Base-by-base conservation (phyloP, 768 basidiomycete species). In the Erythrobasidium yunnanense region DNA sequence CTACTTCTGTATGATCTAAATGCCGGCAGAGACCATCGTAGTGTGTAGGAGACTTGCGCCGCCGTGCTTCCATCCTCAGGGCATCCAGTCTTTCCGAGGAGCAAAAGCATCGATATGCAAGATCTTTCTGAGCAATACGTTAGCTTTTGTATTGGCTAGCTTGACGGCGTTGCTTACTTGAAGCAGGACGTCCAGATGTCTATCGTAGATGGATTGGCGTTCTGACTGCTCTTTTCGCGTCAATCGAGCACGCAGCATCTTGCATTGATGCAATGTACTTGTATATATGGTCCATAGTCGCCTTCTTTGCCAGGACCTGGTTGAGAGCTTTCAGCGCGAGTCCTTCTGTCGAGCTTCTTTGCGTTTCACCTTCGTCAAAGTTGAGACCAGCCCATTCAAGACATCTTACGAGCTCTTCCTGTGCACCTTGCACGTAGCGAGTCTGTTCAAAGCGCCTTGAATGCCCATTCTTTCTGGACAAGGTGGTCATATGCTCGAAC, bases 91-190 rank as follows among this genome's bases (percentile, higher is more conserved):
- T 82, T 68, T 87, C 84, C 0, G 83, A 79, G 1, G 86, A 82
- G 76, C 93, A 96, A 79, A 97, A 97, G 76, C 95, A 97, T 20
- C 88, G 85, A 74, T 99, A 99, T 5, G 92, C 93, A 66, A 87
- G 83, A 2, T 87, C 89, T 46, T 83, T 81, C 91, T 96, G 68
- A 20, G 13, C 68, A 49, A 54, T 65, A 30, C 22, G 54, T 22
- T 54, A 49, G 15, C 54, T 11, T 4, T 57, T 30, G 42, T 18
- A 67, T 80, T 30, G 69, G n/a, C n/a, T n/a, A n/a, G n/a, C n/a
- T n/a, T n/a, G n/a, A n/a, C n/a, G n/a, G n/a, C n/a, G n/a, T n/a
- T n/a, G n/a, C n/a, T n/a, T n/a, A 92, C 93, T 57, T 87, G 83
- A 42, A 95, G 79, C 1, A 99, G 82, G 68, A 82, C 84, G 34